Percentiles rank a stretch among this genome's conserved stretches.
Conservation (phyloP, 768 basidiomycete species). For the Suillus bovinus region DNA sequence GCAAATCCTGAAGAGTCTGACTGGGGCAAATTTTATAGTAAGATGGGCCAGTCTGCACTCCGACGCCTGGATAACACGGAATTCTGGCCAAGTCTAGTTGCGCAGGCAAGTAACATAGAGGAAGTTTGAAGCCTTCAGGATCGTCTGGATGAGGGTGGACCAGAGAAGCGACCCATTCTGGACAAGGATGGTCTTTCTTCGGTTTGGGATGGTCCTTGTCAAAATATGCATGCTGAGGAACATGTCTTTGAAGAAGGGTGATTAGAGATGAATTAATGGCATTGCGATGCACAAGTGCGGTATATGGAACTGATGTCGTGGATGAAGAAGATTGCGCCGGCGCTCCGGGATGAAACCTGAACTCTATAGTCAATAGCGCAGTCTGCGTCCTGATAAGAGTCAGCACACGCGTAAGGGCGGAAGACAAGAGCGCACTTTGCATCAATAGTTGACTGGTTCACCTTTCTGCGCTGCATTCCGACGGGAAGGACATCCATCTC, state of each 20-base stretch:
- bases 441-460: conserved; percentile 86
- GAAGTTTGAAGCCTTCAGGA: conserved; percentile 53
- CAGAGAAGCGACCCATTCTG: conserved; percentile 58
- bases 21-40: conserved; percentile 62
- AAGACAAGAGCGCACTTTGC: conserved; percentile 55
- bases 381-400: conserved; percentile 56
- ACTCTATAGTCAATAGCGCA: conserved; percentile 70
- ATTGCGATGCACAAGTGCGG: conserved; percentile 67
- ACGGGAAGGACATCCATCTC: conserved; percentile 74
- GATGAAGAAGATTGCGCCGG: conserved; percentile 41
- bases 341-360: conserved; percentile 62
- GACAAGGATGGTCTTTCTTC: conserved; percentile 47
- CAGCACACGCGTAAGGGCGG: conserved; percentile 12
- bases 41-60: conserved; percentile 6
- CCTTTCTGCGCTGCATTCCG: conserved; percentile 78
- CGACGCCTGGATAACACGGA: conserved; percentile 8
- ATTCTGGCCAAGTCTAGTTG: conserved; percentile 26
- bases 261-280: conserved; percentile 48
- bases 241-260: conserved; percentile 46
- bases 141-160: conserved; percentile 55
- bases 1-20: conserved; percentile 43
- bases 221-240: conserved; percentile 26
- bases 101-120: conserved; percentile 63
- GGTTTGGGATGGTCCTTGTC: conserved; percentile 35
- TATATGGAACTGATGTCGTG: conserved; percentile 41